phyloP scores from a whole-genome alignment of 768 basidiomycete species.

The Cubamyces sp. region DNA sequence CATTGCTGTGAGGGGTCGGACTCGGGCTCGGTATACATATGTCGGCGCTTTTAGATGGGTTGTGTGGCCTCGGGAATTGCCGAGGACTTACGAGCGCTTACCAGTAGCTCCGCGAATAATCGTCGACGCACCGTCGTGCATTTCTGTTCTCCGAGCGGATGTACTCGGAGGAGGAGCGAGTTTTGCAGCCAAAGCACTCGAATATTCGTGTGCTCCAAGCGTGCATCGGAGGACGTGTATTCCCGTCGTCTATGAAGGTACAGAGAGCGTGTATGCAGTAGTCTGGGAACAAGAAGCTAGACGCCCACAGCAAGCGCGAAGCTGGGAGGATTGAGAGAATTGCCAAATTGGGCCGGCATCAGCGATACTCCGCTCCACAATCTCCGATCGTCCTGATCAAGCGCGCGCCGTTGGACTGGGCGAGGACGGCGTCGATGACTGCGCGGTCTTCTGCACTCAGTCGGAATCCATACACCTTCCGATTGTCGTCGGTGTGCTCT shows the following conservation, averaged over 20 bases:
- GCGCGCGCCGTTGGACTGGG: constrained; percentile 59
- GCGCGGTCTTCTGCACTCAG: constrained; percentile 59
- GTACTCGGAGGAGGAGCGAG: no score
- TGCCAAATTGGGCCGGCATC: constrained; percentile 13
- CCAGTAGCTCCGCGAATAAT: constrained; percentile 12
- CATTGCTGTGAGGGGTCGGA: neutral
- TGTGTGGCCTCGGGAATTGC: constrained; percentile 10
- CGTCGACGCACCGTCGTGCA: neutral
- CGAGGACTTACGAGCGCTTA: constrained; percentile 6
- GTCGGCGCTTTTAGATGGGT: neutral
- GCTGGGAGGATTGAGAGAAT: neutral
- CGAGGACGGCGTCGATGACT: constrained; percentile 66
- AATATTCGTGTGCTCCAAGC: neutral
- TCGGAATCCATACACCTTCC: constrained; percentile 59
- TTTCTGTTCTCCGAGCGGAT: no score
- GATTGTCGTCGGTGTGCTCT: constrained; percentile 74
- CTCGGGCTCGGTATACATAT: neutral
- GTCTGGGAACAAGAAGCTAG: neutral
- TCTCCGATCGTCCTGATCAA: constrained; percentile 77
- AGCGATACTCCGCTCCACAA: constrained; percentile 85
- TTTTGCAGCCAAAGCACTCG: neutral
- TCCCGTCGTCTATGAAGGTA: neutral
- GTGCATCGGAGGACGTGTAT: neutral
- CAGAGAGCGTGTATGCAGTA: neutral
- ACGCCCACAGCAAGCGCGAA: neutral